Evolutionary conservation across 2,329 filamentous ascomycete genomes (phyloP).

Genomic region (Clarireedia hainanense): DNA sequence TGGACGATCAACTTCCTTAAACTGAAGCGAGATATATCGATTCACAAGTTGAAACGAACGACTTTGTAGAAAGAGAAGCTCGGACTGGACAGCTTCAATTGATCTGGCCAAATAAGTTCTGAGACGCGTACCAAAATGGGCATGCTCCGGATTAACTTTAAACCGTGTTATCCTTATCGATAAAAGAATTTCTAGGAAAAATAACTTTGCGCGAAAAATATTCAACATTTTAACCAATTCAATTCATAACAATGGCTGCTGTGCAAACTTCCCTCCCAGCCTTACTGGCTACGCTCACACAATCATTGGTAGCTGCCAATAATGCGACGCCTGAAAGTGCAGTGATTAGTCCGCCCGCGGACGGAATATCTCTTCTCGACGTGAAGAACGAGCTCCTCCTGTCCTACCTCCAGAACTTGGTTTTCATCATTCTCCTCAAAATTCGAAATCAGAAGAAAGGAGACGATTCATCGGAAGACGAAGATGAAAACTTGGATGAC

Average conservation of each 20-base stretch:
- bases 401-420: constrained; percentile 89
- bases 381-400: constrained; percentile 96
- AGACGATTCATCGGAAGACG: constrained; percentile 27
- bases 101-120: background rate
- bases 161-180: constrained; percentile 7
- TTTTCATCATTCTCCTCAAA: constrained; percentile 78
- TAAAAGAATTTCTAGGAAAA: background rate
- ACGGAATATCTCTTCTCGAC: constrained; percentile 91
- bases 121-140: background rate
- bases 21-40: background rate
- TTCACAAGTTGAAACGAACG: background rate
- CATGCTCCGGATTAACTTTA: constrained; percentile 12
- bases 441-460: constrained; percentile 47
- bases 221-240: background rate
- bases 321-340: constrained; percentile 57
- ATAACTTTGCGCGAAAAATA: background rate
- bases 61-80: background rate
- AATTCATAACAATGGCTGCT: constrained; percentile 34
- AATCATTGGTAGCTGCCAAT: constrained; percentile 50
- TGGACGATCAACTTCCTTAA: background rate
- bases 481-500: constrained; percentile 44
- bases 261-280: constrained; percentile 40
- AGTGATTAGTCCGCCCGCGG: constrained; percentile 62
- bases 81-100: background rate
- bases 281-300: constrained; percentile 46